Evolutionary conservation across 495 filamentous ascomycete genomes (phyloP), one percentile per base, ranked within the genome.

Genomic region (Podospora conica): DNA sequence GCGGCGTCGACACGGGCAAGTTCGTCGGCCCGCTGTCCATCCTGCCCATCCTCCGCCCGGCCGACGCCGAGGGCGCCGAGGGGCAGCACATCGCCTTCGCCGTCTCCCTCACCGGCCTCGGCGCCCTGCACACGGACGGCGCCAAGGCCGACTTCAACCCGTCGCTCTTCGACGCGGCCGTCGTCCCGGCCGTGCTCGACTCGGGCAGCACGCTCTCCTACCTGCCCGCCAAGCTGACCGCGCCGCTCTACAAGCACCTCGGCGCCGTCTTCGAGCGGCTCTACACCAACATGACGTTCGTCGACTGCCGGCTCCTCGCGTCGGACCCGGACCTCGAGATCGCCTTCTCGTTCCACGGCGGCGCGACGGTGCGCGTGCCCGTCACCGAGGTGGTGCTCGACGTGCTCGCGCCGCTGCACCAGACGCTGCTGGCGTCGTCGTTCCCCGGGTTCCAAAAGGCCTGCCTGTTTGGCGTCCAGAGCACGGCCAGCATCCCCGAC

Each of bases 1-100:
- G 95, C 54, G 96, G 94, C 29, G 84, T 97, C 29, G 90, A 98
- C 73, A 91, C 86, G 0, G 84, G 85, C 63, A 97, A 96, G 75
- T 98, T 89, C 76, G 83, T 84, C 53, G 95, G 93, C 40, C 69
- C 80, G 15, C 85, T 98, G 3, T 68, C 84, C 48, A 88, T 87
- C 4, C 74, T 98, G 1, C 91, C 92, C 22, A 85, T 98, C 31
- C 33, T 76, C 23, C 78, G 82, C 21, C 80, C 82, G 48, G 48
- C 48, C 55, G 66, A n/a, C 53, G 70, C 63, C 25, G 67, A 71
- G 6, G 31, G 20, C 23, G 76, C 76, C 70, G 73, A 73, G 29
- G 75, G 76, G 33, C 83, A 79, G 65, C 78, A 76, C 53, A 75
- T 83, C 10, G 66, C 72, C 27, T 67, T 83, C 31, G 67, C 74